Base-by-base conservation (phyloP, 2,329 filamentous ascomycete genomes). In the Aureobasidium sp. region DNA sequence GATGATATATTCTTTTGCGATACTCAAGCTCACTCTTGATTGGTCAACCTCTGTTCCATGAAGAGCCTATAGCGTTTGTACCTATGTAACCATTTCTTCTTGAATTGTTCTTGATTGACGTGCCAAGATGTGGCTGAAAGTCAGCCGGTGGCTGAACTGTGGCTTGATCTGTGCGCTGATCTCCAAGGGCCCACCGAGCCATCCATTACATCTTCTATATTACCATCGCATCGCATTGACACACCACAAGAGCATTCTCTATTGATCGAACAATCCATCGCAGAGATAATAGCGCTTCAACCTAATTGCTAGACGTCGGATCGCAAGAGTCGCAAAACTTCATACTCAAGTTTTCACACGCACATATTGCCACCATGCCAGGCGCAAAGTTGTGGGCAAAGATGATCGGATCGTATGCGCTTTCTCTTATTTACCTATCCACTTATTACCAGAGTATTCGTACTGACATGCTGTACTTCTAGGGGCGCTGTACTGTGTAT, bases 401-500 rank as follows among this genome's bases (percentile, higher is more conserved):
- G 78, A 90, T 93, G 83, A 68, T 87, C 5, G 77, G 79, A 58
- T 84, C 80, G 89, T 92, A 79, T 77, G 85, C 75, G 42, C 62
- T 62, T 62, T 60, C 66, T 57, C 64, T 55, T 44, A 36, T 12
- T 5, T 6, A n/a, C 15, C 17, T 2, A 5, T 27, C 8, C 7
- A 20, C 1, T 6, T n/a, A 8, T 20, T 20, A 48, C 47, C 39
- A 32, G 46, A 42, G 32, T 52, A 52, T 61, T 39, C 29, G 58
- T 39, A 20, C 34, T 52, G 57, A 63, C 10, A 32, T 29, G 12
- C 42, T 57, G 48, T 52, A 15, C 7, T 32, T 61, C 66, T 69
- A 97, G 92, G 63, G 90, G 89, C 68, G 81, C 80, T 46, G 75
- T 81, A 51, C 80, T 94, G 68, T 87, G 85, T 70, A 81, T 97